Evolutionary conservation across 2,329 filamentous ascomycete species (phyloP), one percentile per base, ranked within the genome.

Genomic region (Verruconis gallopava): DNA sequence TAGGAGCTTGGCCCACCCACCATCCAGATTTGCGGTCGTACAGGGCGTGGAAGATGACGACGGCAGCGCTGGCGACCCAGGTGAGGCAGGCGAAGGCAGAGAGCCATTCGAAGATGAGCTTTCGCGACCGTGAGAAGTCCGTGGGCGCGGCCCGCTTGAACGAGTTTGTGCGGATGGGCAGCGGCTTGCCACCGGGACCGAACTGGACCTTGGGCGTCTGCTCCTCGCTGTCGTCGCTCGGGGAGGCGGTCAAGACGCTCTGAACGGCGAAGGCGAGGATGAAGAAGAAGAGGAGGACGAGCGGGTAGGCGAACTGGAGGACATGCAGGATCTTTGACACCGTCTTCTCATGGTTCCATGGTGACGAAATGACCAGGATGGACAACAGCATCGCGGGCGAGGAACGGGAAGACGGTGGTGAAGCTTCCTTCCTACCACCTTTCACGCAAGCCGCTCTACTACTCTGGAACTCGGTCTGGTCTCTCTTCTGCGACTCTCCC

Each of bases 151-250:
- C 46, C 65, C 60, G 51, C 67, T 66, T 48, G 41, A 21, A 43
- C 3, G 41, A 43, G 6, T 43, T 20, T 5, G 41, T 21, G 12
- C 41, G 36, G 3, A 38, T 12, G 46, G 85, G 86, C 42, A 95
- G 67, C 22, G 85, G 85, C 59, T 93, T 88, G 50, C 88, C 89
- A 43, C 85, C 88, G 1, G 88, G 86, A n/a, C 88, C 88, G 41
- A 71, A 77, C 49, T 73, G 71, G 62, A 56, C 51, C 66, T 58
- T 39, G n/a, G 5, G 18, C 18, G 32, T 18, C 4, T 33, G 18
- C n/a, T 60, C 59, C 47, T 66, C 63, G 50, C 64, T 40, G 18
- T 15, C 14, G 54, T 59, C 61, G 45, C 51, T 50, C 49, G 58
- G 68, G 50, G 61, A 61, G 30, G 72, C 67, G 15, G 68, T 64